Evolutionary conservation across 129 eudicot genomes (phyloP).

Genomic region (Arctium lappa): DNA sequence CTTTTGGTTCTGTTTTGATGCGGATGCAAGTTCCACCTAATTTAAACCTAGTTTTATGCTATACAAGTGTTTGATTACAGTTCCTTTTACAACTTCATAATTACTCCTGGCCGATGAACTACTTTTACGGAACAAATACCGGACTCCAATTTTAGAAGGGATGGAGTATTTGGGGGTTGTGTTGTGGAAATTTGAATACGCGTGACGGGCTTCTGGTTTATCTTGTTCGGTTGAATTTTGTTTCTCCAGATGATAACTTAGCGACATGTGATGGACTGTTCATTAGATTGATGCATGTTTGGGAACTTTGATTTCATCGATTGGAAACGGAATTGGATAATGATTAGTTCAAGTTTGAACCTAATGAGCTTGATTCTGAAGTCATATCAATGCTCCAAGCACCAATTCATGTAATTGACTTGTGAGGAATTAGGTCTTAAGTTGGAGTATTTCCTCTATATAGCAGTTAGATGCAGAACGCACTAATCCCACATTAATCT

Average conservation of each 20-base stretch:
- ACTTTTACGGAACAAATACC: neutral
- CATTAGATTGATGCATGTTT: slow-evolving; percentile 12
- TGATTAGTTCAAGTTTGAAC: neutral
- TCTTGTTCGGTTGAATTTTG: neutral
- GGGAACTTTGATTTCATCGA: neutral
- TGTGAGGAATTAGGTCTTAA: neutral
- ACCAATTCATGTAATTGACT: neutral
- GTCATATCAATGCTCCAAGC: neutral
- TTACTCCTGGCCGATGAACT: neutral
- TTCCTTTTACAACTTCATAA: neutral
- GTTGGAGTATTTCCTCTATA: neutral
- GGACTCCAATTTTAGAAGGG: neutral
- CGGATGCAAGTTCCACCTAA: neutral
- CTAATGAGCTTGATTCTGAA: neutral
- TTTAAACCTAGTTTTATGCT: neutral
- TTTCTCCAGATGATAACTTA: neutral
- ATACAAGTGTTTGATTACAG: neutral
- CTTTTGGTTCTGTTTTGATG: no score
- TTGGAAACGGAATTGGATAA: neutral
- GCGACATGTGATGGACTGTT: neutral
- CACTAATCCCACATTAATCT: neutral
- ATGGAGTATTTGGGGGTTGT: neutral
- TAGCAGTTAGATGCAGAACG: neutral
- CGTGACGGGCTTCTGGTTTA: neutral
- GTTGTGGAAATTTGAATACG: slow-evolving; percentile 1